phyloP scores from a whole-genome alignment of 2,329 filamentous ascomycete genomes.

The Colletotrichum acutatum region DNA sequence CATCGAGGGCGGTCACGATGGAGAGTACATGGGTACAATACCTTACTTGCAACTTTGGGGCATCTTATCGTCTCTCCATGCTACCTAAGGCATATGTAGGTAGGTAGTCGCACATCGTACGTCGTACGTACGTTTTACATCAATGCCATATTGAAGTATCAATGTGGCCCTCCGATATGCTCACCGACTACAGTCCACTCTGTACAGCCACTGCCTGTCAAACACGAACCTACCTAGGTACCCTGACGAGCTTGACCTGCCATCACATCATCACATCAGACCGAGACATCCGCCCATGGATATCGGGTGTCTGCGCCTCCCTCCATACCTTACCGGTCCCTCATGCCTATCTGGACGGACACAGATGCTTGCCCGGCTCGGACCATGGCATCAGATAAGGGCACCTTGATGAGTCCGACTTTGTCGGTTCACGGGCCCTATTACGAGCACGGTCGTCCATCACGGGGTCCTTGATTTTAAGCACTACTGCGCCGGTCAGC shows the following conservation, averaged over 20 bases:
- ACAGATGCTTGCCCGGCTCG: neutral
- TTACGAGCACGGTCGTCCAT: conserved; percentile 2
- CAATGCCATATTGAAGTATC: neutral
- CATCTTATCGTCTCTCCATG: neutral
- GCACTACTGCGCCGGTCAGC: conserved; percentile 23
- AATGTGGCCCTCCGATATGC: conserved; percentile 2
- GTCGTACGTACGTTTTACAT: neutral
- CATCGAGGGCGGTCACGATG: neutral
- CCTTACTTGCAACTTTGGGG: neutral
- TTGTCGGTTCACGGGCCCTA: neutral
- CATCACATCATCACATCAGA: conserved; percentile 18
- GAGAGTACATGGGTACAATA: neutral
- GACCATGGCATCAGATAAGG: conserved; percentile 14
- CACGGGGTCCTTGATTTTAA: conserved; percentile 21
- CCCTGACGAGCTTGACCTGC: neutral
- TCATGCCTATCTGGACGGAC: neutral
- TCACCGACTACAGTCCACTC: neutral
- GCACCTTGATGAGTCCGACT: conserved; percentile 17
- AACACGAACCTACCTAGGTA: neutral
- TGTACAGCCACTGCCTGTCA: neutral
- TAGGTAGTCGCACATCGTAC: neutral
- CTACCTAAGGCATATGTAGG: neutral
- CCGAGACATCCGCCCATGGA: conserved; percentile 6
- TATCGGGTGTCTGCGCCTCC: neutral
- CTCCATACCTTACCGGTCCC: too few species aligned